These are phyloP conservation scores for Pseudopyricularia cyperi DNA, from an alignment of 2,329 filamentous ascomycete genomes.

Conservation along the genomic window DNA sequence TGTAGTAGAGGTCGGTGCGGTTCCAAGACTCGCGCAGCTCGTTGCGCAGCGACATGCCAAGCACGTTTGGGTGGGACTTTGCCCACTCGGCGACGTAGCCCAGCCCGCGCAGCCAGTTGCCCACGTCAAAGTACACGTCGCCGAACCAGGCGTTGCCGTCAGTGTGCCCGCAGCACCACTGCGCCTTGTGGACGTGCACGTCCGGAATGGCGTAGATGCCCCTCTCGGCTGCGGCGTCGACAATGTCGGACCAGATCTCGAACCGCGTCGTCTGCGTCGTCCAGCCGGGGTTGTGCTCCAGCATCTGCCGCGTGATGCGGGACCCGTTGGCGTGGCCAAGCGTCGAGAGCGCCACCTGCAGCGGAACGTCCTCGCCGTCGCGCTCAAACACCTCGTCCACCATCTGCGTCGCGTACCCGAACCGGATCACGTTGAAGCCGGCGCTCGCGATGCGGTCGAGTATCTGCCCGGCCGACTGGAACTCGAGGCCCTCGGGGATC, in stretches of 20 bases:
- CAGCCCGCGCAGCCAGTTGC: constrained; percentile 41
- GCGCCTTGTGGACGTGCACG: constrained; percentile 25
- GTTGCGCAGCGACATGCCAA: constrained; percentile 26
- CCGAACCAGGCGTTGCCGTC: constrained; percentile 43
- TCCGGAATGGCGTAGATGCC: constrained; percentile 26
- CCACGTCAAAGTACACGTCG: constrained; percentile 37
- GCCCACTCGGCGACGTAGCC: constrained; percentile 34
- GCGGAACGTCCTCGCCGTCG: constrained; percentile 22
- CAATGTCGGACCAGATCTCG: constrained; percentile 24
- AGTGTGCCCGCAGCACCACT: constrained; percentile 30
- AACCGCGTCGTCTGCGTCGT: constrained; percentile 32
- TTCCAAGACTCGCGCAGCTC: constrained; percentile 24
- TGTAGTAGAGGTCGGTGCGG: constrained; percentile 23
- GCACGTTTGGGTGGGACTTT: constrained; percentile 23
- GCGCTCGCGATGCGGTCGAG: constrained; percentile 32
- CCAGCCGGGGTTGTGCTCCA: constrained; percentile 35
- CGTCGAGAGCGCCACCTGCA: constrained; percentile 22
- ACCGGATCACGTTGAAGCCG: constrained; percentile 41
- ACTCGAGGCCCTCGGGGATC: constrained; percentile 43
- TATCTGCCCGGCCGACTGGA: constrained; percentile 34
- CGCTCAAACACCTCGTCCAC: constrained; percentile 31
- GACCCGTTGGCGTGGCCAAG: constrained; percentile 35
- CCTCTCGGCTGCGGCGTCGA: constrained; percentile 16
- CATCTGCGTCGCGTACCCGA: constrained; percentile 44
- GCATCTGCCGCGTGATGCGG: constrained; percentile 27